Evolutionary conservation across 129 eudicot species (phyloP).

Genomic region (Ambrosia artemisiifolia): DNA sequence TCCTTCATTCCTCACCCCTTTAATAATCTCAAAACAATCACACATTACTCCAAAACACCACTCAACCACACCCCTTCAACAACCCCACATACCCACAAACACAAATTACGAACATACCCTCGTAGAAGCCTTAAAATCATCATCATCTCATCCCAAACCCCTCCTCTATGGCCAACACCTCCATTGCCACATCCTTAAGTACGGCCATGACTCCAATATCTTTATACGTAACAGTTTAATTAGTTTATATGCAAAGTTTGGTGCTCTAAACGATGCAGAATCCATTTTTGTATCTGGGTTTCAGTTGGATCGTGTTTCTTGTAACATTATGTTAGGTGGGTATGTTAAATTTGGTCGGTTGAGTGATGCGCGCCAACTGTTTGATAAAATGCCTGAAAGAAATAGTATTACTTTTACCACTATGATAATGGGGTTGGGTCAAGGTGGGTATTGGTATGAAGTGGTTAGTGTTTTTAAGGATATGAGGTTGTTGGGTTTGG

Average conservation of each 20-base stretch:
- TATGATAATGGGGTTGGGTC: slow-evolving; percentile 78
- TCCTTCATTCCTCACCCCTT: slow-evolving; percentile 16
- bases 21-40: neutral
- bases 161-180: slow-evolving; percentile 51
- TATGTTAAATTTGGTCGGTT: slow-evolving; percentile 50
- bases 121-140: slow-evolving; percentile 53
- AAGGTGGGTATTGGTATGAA: slow-evolving; percentile 47
- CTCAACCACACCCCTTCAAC: slow-evolving; percentile 12
- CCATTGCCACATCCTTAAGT: slow-evolving; percentile 52
- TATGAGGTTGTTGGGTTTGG: slow-evolving; percentile 57
- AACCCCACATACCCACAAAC: neutral
- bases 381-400: slow-evolving; percentile 63
- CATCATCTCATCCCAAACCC: slow-evolving; percentile 42
- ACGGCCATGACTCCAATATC: slow-evolving; percentile 49
- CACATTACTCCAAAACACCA: slow-evolving; percentile 30
- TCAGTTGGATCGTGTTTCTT: slow-evolving; percentile 52
- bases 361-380: slow-evolving; percentile 64
- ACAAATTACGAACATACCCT: slow-evolving; percentile 42
- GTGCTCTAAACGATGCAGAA: slow-evolving; percentile 44
- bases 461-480: slow-evolving; percentile 57
- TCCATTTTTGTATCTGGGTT: slow-evolving; percentile 41
- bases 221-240: slow-evolving; percentile 81
- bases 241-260: slow-evolving; percentile 62
- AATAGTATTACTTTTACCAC: slow-evolving; percentile 66
- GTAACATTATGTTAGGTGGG: slow-evolving; percentile 67